Conservation (phyloP, 768 basidiomycete genomes). For the Lactifluus pinguis region DNA sequence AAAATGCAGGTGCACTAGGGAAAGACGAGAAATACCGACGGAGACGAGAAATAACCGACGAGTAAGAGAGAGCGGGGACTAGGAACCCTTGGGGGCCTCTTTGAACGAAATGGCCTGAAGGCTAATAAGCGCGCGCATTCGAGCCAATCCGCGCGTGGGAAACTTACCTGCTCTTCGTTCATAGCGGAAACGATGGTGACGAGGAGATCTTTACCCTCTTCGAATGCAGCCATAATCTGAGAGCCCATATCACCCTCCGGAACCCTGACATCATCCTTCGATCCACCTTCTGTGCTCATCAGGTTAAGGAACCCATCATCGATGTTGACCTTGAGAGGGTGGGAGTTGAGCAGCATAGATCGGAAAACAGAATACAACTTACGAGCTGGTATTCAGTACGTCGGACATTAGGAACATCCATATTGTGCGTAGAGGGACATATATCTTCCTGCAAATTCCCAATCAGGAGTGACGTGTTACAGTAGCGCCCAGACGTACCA, state of each 20-base stretch:
- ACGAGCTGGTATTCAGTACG: slow-evolving; percentile 91
- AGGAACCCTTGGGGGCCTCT: slow-evolving; percentile 69
- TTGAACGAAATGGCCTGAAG: slow-evolving; percentile 73
- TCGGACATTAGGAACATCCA: slow-evolving; percentile 93
- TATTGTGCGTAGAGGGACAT: slow-evolving; percentile 97
- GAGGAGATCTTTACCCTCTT: slow-evolving; percentile 79
- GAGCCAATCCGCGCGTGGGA: slow-evolving; percentile 3
- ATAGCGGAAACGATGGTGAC: slow-evolving; percentile 85
- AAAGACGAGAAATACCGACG: slow-evolving; percentile 5
- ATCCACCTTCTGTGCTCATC: slow-evolving; percentile 65
- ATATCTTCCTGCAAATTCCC: slow-evolving; percentile 67
- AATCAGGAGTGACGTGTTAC: slow-evolving; percentile 8
- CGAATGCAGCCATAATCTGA: slow-evolving; percentile 61
- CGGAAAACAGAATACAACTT: slow-evolving; percentile 21
- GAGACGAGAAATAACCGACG: slow-evolving; percentile 6
- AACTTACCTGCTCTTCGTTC: slow-evolving; percentile 74
- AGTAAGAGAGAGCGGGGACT: slow-evolving; percentile 4
- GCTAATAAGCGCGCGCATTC: slow-evolving; percentile 1
- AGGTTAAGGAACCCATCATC: slow-evolving; percentile 95
- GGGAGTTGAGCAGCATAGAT: not conserved
- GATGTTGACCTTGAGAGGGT: slow-evolving; percentile 56
- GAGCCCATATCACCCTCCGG: slow-evolving; percentile 80
- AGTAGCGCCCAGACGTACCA: slow-evolving; percentile 44
- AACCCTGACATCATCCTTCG: slow-evolving; percentile 92
- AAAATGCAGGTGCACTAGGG: slow-evolving; percentile 15